Percentiles rank a stretch among this genome's conserved stretches.
Evolutionary conservation across 164 flowering plant genomes (phyloP).

Genomic region (Stephania cephalantha): DNA sequence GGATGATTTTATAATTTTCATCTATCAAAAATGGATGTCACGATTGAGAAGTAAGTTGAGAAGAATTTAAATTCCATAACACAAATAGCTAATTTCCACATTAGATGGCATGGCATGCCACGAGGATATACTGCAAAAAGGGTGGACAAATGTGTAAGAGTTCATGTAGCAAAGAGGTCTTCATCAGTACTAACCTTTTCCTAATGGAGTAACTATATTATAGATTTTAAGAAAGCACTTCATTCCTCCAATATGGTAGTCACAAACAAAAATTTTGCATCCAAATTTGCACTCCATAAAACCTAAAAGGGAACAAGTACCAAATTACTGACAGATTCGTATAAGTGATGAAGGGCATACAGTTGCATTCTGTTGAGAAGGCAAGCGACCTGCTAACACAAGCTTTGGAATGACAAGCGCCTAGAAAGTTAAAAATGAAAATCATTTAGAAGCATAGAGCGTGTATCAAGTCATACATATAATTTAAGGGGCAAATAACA

Average conservation of each 20-base stretch:
- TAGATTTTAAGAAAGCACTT: not conserved
- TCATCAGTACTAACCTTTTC: not conserved
- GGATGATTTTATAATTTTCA: not conserved
- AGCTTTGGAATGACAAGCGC: conserved; percentile 88
- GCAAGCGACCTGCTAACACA: conserved; percentile 91
- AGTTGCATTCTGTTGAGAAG: conserved; percentile 97
- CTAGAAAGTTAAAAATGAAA: conserved; percentile 33
- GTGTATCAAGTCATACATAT: not conserved
- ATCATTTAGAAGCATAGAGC: conserved; percentile 4
- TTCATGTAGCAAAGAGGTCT: not conserved
- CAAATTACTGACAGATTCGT: not conserved
- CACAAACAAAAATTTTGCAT: not conserved
- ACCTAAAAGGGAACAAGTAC: not conserved
- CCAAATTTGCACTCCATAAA: not conserved
- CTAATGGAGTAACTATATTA: not conserved
- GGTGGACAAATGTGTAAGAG: too few relatives aligned
- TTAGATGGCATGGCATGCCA: not conserved
- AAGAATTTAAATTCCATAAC: not conserved
- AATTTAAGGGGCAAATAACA: conserved; percentile 2
- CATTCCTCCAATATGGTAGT: not conserved
- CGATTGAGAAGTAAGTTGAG: not conserved
- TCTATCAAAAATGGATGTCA: not conserved
- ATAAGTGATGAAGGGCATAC: conserved; percentile 39
- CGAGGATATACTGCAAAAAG: not conserved
- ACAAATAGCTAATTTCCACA: not conserved